Evolutionary conservation across 2,329 filamentous ascomycete species (phyloP), one percentile per base, ranked within the genome.

Genomic region (Bimuria novae-zelandiae): DNA sequence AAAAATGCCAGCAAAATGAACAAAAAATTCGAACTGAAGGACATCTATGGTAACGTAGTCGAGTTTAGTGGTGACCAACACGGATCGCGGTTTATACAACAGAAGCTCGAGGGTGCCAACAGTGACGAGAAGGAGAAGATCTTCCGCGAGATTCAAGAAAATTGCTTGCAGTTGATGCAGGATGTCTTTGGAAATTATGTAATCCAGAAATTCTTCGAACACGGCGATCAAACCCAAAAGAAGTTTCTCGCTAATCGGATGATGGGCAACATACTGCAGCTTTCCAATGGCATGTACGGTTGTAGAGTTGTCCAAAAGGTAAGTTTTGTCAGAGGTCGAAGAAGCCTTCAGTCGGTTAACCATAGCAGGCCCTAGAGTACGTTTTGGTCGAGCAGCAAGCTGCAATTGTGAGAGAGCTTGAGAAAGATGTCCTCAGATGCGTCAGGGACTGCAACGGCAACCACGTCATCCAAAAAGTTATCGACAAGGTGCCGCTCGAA

Each of bases 151-250:
- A 91, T 99, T 40, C 84, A 89, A 63, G 84, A 86, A 0, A 94
- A 99, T 61, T 86, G 89, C 1, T 75, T 96, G 25, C 91, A 93
- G 67, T 79, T 99, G 42, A 97, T 96, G 91, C 93, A 88, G 40
- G 94, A 97, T 71, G 88, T 97, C 0, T 99, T 97, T 69, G 94
- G 94, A 49, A 99, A 99, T 73, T 99, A 97, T 69, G 94, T 99
- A 30, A 92, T 97, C 33, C 94, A 99, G 69, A 97, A 97, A 72
- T 87, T 97, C 70, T 97, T 97, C 57, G 93, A 97, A 71, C 91
- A 97, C 71, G 93, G 94, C 33, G 95, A 91, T 62, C 92, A 96
- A 74, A 83, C 87, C 0, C 94, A 99, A 77, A 99, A 99, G 79
- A 92, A 88, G 73, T 82, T 89, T 2, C 76, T 99, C 36, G 92